Evolutionary conservation across 2,329 filamentous ascomycete genomes (phyloP).

Genomic region (Colletotrichum musae): DNA sequence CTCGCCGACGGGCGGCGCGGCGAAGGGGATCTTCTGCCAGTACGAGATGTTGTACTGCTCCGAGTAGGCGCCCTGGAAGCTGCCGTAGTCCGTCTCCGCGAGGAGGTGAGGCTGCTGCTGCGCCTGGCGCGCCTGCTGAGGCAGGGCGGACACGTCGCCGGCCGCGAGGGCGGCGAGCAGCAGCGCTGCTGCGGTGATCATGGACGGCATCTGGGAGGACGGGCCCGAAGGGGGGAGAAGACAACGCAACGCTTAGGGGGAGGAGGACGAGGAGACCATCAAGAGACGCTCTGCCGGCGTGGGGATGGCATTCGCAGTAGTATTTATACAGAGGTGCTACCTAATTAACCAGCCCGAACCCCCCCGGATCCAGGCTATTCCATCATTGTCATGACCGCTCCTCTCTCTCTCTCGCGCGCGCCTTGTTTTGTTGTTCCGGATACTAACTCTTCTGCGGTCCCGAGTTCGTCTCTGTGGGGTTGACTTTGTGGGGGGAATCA

Average conservation of each 20-base stretch:
- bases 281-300: background rate
- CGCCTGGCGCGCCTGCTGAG: slow-evolving; percentile 23
- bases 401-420: background rate
- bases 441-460: background rate
- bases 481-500: background rate
- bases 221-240: background rate
- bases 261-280: background rate
- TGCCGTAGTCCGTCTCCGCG: slow-evolving; percentile 60
- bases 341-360: background rate
- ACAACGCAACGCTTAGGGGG: background rate
- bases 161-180: slow-evolving; percentile 10
- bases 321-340: background rate
- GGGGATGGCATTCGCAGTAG: background rate
- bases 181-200: slow-evolving; percentile 15
- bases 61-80: slow-evolving; percentile 67
- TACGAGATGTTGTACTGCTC: slow-evolving; percentile 69
- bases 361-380: background rate
- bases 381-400: background rate
- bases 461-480: slow-evolving; percentile 2
- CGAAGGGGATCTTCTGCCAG: slow-evolving; percentile 74
- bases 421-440: background rate
- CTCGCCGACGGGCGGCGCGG: slow-evolving; percentile 68
- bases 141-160: slow-evolving; percentile 15
- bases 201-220: slow-evolving; percentile 22
- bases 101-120: slow-evolving; percentile 32